These are phyloP conservation scores for Filobasidium floriforme DNA, from an alignment of 768 basidiomycete genomes.

Conservation along the genomic window DNA sequence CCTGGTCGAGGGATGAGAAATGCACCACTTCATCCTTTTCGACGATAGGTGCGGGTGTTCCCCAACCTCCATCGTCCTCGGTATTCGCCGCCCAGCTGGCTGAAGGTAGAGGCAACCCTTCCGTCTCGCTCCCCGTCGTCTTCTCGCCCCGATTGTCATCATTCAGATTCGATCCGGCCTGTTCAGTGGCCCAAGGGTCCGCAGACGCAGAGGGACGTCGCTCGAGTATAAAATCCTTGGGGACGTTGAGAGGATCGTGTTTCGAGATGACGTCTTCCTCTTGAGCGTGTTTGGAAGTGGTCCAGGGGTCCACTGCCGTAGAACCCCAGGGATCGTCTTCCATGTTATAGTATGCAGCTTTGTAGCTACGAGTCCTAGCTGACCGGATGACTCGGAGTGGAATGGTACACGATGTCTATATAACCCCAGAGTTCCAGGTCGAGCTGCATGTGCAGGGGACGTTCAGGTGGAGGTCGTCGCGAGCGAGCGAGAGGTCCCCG, in stretches of 20 bases:
- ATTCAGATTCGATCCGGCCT: background rate
- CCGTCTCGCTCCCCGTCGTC: background rate
- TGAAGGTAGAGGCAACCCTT: background rate
- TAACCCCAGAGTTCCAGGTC: too few species aligned
- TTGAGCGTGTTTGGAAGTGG: background rate
- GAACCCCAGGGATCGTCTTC: constrained; percentile 8
- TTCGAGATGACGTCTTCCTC: background rate
- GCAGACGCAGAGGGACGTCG: background rate
- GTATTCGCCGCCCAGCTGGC: background rate
- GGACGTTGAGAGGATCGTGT: background rate
- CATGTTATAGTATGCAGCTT: too few species aligned
- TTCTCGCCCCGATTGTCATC: background rate
- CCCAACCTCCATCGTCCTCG: constrained; percentile 4
- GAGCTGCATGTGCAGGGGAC: too few species aligned
- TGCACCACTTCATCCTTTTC: background rate
- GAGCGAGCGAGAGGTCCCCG: too few species aligned
- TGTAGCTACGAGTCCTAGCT: too few species aligned
- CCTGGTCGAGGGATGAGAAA: background rate
- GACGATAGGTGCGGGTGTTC: background rate
- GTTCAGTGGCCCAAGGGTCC: background rate
- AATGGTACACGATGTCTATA: too few species aligned
- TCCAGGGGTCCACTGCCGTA: background rate
- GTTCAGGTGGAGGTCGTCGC: too few species aligned
- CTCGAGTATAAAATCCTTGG: background rate
- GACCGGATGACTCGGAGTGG: too few species aligned